Base-by-base conservation (phyloP, 306 rosid genomes). In the Carpinus viminea region DNA sequence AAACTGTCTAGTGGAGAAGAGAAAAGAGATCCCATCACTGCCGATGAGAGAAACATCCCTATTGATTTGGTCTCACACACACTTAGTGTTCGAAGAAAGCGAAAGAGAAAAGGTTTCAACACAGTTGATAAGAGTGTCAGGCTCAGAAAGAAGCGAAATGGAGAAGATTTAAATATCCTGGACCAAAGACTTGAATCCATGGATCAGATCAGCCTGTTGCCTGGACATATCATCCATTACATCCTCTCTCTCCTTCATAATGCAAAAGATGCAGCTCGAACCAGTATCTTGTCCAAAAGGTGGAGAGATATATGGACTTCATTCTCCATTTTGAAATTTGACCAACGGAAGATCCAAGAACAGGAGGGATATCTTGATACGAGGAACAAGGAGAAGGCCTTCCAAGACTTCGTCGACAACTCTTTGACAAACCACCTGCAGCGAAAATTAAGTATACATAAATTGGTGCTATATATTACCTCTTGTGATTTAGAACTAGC, bases 281-380 rank as follows among this genome's bases (percentile, higher is more conserved):
- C 88, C 59, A 84, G 90, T 74, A 8, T 74, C 46, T 80, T 89
- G 83, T 91, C 91, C 16, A 82, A 84, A 80, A 87, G 74, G 77
- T 91, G 96, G 96, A 87, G 78, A 80, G 74, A 77, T 21, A 1
- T 82, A 54, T 85, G 93, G 96, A 10, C 70, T 74, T 87, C 93
- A 12, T 86, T 57, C 45, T 74, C 88, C 17, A 18, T 16, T 46
- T 81, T 91, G 88, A 66, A 83, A 79, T 85, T 81, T 62, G 83
- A 89, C 70, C 88, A 87, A 70, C 28, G 72, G 1, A 81, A 50
- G 60, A 81, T 81, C 66, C 28, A 8, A 52, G 77, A 66, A 45
- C 60, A 72, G 57, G 74, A 31, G 75, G 76, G 54, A 74, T 60
- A 24, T 24, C 77, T 66, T 7, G 73, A 76, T 59, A n/a, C 12